Percentiles rank a stretch among this genome's conserved stretches.
phyloP scores from a whole-genome alignment of 495 filamentous ascomycete species.

The Aspergillus bridgeri region DNA sequence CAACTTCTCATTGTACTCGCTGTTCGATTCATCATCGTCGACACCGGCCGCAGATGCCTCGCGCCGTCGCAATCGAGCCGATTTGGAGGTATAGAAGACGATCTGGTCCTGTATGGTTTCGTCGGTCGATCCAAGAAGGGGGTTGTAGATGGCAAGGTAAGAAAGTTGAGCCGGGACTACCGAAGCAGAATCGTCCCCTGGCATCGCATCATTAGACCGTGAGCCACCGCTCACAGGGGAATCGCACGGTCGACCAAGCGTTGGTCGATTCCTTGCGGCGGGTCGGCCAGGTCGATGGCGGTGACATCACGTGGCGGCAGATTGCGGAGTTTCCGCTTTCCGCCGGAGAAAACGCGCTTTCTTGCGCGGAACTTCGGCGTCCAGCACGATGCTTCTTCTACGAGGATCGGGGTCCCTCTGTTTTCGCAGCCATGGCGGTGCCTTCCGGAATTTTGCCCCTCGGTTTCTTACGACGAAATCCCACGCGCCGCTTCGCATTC shows the following conservation, averaged over 20 bases:
- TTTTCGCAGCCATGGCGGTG: slow-evolving; percentile 13
- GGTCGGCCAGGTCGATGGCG: slow-evolving; percentile 14
- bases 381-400: slow-evolving; percentile 25
- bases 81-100: slow-evolving; percentile 73
- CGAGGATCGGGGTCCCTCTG: slow-evolving; percentile 21
- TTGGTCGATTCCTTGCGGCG: neutral
- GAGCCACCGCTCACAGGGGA: slow-evolving; percentile 15
- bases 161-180: slow-evolving; percentile 78
- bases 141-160: slow-evolving; percentile 92
- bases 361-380: neutral
- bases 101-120: slow-evolving; percentile 87
- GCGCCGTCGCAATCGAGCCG: slow-evolving; percentile 27
- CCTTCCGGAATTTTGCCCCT: slow-evolving; percentile 10
- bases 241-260: neutral
- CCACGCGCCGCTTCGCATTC: slow-evolving; percentile 71
- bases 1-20: slow-evolving; percentile 75
- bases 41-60: slow-evolving; percentile 39
- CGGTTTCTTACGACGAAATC: slow-evolving; percentile 33
- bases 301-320: slow-evolving; percentile 42
- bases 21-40: slow-evolving; percentile 56
- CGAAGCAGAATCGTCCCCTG: slow-evolving; percentile 34
- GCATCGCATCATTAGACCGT: slow-evolving; percentile 34
- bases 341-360: neutral
- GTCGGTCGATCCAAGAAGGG: slow-evolving; percentile 79
- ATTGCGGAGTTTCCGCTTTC: slow-evolving; percentile 10